A percentile compares a stretch with the other conserved stretches of the same genome.
These are phyloP conservation scores for Elymus sibiricus DNA, from an alignment of 176 grass and related monocot genomes.

Conservation along the genomic window DNA sequence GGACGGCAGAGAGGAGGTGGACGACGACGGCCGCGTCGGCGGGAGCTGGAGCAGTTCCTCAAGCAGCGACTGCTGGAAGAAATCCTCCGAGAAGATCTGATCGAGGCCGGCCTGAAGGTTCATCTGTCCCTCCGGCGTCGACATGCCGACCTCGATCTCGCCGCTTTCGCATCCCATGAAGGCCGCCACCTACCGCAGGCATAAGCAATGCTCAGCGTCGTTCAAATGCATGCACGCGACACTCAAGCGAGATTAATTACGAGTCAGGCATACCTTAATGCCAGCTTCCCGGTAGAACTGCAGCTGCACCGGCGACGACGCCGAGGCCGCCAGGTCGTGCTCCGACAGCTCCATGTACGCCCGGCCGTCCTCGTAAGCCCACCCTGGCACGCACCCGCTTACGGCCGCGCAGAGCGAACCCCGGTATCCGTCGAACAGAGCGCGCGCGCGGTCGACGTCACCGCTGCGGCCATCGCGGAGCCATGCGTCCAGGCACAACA, in stretches of 20 bases:
- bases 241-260: neutral
- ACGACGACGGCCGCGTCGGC: conserved; percentile 37
- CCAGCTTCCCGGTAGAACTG: conserved; percentile 91
- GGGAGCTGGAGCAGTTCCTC: conserved; percentile 42
- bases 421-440: conserved; percentile 61
- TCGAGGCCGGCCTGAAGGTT: conserved; percentile 41
- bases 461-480: conserved; percentile 24
- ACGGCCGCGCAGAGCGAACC: conserved; percentile 38
- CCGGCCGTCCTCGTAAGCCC: conserved; percentile 48
- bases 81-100: conserved; percentile 79
- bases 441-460: conserved; percentile 2
- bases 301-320: conserved; percentile 49
- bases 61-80: conserved; percentile 52
- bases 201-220: neutral
- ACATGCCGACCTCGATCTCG: conserved; percentile 85
- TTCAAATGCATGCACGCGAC: neutral
- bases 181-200: conserved; percentile 45
- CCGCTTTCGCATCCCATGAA: conserved; percentile 80
- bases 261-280: conserved; percentile 54
- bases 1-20: conserved; percentile 49
- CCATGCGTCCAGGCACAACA: conserved; percentile 48
- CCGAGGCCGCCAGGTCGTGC: conserved; percentile 32
- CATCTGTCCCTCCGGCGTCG: neutral
- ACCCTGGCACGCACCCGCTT: conserved; percentile 74
- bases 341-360: conserved; percentile 60